Evolutionary conservation across 2,329 filamentous ascomycete species (phyloP), one percentile per base, ranked within the genome.

Genomic region (Hypoxylon sp.): DNA sequence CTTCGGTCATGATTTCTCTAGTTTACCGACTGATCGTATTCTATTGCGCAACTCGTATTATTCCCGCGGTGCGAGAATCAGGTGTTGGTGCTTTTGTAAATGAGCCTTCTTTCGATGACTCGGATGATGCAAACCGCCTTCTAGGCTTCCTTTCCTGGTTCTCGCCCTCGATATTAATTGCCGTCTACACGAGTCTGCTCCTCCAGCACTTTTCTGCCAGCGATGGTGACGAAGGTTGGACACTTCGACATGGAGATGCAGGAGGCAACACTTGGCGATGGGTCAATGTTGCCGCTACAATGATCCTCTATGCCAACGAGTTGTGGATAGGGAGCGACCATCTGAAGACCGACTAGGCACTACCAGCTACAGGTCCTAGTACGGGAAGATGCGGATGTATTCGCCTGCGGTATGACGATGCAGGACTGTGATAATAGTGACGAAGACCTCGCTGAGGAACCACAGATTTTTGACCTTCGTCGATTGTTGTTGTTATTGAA

Each of bases 21-120:
- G 90, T 93, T 31, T 99, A 98, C 80, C 92, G 96, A 56, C 91
- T 97, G 44, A 92, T 97, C 72, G 96, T 98, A 59, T 93, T 98
- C 78, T 98, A 98, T 81, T 93, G 93, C 65, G 94, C 94, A 21
- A 97, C 94, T 4, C 91, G 95, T 63, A 98, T 99, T 79, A 98
- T 99, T 63, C 96, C 96, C 0, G 94, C 94, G 0, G 91, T 99
- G 11, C 90, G 93, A 48, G 93, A 97, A 77, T 92, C 92, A 24
- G 95, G 95, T 15, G 93, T 93, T 2, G 87, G 90, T 68, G 93
- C 92, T 5, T 84, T 98, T 37, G 92, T 94, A 74, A 90, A 97
- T 71, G 94, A 97, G 77, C 93, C 93, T 1, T 91, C 90, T 39
- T 86, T 97, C 44, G 94, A 97, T 65, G 95, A 98, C 70, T 89